A percentile compares a stretch with the other conserved stretches of the same genome.
Evolutionary conservation across 768 basidiomycete species (phyloP).

Genomic region (Boletus bicolor): DNA sequence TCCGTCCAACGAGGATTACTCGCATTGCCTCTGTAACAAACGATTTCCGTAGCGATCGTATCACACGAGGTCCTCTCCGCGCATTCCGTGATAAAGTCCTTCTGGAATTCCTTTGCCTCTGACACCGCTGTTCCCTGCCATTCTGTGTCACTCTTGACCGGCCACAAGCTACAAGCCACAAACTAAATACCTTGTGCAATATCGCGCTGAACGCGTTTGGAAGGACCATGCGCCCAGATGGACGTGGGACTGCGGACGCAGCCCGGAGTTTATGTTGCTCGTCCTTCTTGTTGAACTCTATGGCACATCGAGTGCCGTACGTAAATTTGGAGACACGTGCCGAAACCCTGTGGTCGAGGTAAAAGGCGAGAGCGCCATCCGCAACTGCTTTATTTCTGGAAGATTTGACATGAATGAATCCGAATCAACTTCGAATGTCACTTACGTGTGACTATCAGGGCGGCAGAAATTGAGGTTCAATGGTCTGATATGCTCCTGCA

Average conservation of each 20-base stretch:
- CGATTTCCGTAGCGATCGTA: conserved; percentile 29
- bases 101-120: conserved; percentile 31
- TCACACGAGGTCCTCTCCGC: conserved; percentile 28
- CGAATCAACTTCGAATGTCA: conserved; percentile 3
- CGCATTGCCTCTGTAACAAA: conserved; percentile 28
- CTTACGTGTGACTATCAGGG: conserved; percentile 51
- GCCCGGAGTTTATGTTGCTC: conserved; percentile 31
- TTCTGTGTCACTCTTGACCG: not conserved
- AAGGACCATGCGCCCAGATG: conserved; percentile 32
- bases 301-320: conserved; percentile 36
- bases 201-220: conserved; percentile 33
- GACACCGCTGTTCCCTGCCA: conserved; percentile 28
- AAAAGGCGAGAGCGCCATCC: conserved; percentile 43
- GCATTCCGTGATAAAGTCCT: conserved; percentile 31
- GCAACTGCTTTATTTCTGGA: conserved; percentile 47
- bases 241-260: conserved; percentile 27
- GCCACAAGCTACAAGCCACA: too few relatives aligned
- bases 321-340: conserved; percentile 38
- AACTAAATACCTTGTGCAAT: conserved; percentile 22
- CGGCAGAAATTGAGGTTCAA: conserved; percentile 41
- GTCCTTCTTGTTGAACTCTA: conserved; percentile 29
- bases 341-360: conserved; percentile 41
- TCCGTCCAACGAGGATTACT: conserved; percentile 30
- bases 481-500: conserved; percentile 33
- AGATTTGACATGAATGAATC: not conserved